Conservation (phyloP, 176 grass and related monocot genomes). For the Olyra latifolia region DNA sequence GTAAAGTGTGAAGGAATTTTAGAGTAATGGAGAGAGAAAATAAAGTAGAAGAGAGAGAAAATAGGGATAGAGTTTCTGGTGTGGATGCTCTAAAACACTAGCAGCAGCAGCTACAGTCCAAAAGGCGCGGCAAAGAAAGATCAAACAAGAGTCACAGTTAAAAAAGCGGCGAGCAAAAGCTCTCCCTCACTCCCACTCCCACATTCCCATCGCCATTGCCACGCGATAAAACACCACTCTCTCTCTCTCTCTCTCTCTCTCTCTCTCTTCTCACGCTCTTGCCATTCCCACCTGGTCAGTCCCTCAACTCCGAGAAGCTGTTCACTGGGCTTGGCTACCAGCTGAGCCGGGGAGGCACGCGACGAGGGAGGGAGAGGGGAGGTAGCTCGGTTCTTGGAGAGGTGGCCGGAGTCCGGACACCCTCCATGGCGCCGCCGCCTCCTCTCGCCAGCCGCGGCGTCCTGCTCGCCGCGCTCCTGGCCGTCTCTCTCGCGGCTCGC, state of each 20-base stretch:
- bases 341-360: not conserved
- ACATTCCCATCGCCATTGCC: constrained; percentile 37
- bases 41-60: no score
- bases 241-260: no score
- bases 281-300: constrained; percentile 22
- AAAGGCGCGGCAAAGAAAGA: not conserved
- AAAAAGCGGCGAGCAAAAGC: constrained; percentile 16
- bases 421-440: not conserved
- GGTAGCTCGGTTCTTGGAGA: not conserved
- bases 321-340: not conserved
- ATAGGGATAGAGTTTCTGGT: no score
- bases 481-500: constrained; percentile 22
- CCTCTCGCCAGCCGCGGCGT: not conserved
- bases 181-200: constrained; percentile 40
- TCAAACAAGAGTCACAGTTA: constrained; percentile 8
- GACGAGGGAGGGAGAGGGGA: not conserved
- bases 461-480: constrained; percentile 32
- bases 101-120: not conserved
- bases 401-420: not conserved
- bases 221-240: constrained; percentile 3
- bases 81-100: no score
- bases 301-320: constrained; percentile 42
- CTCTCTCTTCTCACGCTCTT: constrained; percentile 1
- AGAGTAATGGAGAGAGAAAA: no score
- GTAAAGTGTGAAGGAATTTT: no score